phyloP scores from a whole-genome alignment of 768 basidiomycete genomes.

The Russula ochroleuca region DNA sequence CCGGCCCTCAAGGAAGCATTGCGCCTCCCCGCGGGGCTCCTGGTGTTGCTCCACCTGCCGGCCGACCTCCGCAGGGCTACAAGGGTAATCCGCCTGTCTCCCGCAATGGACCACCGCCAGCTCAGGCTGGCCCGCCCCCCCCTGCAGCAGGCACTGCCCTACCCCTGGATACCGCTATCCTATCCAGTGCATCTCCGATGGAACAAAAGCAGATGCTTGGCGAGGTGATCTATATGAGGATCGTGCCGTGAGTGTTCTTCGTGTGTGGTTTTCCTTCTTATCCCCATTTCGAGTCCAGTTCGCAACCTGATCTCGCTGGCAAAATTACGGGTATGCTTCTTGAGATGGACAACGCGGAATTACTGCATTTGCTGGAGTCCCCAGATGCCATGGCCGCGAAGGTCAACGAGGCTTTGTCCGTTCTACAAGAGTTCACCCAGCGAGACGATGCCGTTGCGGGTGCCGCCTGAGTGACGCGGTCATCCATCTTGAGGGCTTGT shows the following conservation, averaged over 20 bases:
- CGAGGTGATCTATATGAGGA: constrained; percentile 92
- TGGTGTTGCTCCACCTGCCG: constrained; percentile 44
- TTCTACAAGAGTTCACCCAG: constrained; percentile 79
- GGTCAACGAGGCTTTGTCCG: constrained; percentile 85
- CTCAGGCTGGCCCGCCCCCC: constrained; percentile 42
- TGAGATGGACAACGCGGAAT: constrained; percentile 97
- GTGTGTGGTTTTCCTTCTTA: constrained; percentile 20
- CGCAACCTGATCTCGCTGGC: constrained; percentile 88
- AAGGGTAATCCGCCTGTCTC: constrained; percentile 35
- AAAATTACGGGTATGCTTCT: constrained; percentile 99
- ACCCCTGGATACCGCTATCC: constrained; percentile 56
- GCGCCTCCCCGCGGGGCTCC: constrained; percentile 45
- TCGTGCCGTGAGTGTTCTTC: constrained; percentile 58
- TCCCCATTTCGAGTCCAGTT: constrained; percentile 41
- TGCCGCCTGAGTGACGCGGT: constrained; percentile 7
- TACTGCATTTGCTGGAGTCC: constrained; percentile 82
- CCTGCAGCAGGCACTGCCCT: constrained; percentile 42
- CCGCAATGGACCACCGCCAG: constrained; percentile 34
- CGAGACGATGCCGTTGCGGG: constrained; percentile 34
- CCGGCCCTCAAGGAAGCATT: constrained; percentile 46
- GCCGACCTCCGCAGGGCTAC: constrained; percentile 36
- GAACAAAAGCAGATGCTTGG: constrained; percentile 99
- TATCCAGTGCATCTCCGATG: constrained; percentile 55
- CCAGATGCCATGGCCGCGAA: constrained; percentile 81
- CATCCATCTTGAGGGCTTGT: constrained; percentile 5